A percentile compares a stretch with the other conserved stretches of the same genome.
Evolutionary conservation across 108 stramenopile genomes (phyloP).

Genomic region (Cyclostephanos invisitatus): DNA sequence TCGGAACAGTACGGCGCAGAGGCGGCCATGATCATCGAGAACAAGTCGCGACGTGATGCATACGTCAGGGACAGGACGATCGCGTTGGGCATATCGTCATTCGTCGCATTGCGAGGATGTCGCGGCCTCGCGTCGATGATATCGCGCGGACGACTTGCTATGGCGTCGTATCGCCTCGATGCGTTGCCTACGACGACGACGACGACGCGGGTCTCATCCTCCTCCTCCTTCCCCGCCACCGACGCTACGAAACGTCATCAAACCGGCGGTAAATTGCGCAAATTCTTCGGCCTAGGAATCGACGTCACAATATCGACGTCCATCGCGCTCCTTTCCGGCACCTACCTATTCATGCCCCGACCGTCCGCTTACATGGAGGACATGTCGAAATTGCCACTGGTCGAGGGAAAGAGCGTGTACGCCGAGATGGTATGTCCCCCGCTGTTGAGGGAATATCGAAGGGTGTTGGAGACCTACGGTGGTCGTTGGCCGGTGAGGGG

Average conservation of each 20-base stretch:
- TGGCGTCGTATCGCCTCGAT: conserved; percentile 22
- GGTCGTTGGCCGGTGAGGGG: conserved; percentile 38
- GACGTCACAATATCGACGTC: conserved; percentile 28
- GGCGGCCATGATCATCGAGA: conserved; percentile 36
- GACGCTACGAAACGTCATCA: background rate
- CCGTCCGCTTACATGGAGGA: conserved; percentile 47
- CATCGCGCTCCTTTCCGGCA: conserved; percentile 33
- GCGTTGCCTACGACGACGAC: background rate
- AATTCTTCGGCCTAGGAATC: conserved; percentile 18
- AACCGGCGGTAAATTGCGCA: conserved; percentile 8
- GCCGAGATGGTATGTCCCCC: conserved; percentile 52
- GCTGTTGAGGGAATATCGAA: conserved; percentile 40
- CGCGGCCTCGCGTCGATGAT: conserved; percentile 13
- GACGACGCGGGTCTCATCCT: background rate
- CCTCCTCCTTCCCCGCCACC: no score
- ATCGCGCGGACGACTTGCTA: conserved; percentile 1
- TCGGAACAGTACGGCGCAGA: conserved; percentile 31
- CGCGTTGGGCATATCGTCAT: conserved; percentile 22
- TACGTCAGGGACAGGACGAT: conserved; percentile 25
- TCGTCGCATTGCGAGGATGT: conserved; percentile 21
- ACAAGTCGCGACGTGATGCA: conserved; percentile 33
- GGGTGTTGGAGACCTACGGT: conserved; percentile 30
- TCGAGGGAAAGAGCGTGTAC: conserved; percentile 43
- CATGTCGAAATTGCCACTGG: conserved; percentile 45
- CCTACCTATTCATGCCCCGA: conserved; percentile 42